Base-by-base conservation (phyloP, 305 asterid genomes). In the Plantago coronopus region DNA sequence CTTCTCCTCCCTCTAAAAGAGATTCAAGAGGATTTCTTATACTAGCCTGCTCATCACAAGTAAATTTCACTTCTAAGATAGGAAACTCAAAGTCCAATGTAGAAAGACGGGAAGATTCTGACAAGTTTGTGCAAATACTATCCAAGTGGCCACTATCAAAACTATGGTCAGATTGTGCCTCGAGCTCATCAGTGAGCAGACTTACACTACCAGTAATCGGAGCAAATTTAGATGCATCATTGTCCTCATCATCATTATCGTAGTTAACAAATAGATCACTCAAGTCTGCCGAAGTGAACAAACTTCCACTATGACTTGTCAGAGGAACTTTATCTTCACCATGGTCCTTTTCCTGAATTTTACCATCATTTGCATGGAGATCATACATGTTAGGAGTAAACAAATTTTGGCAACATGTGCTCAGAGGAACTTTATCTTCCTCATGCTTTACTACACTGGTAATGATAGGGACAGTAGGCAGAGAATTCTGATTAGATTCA, bases 11-110 rank as follows among this genome's bases (percentile, higher is more conserved):
- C 71, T 69, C 73, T 45, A 86, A 71, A 67, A 88, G 88, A 67
- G 78, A 76, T 78, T 81, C 93, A 49, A 91, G 82, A 54, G 90
- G 74, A 29, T 73, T 57, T 50, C 54, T 63, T n/a, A 67, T 45
- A 16, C 62, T 54, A 48, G 72, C 20, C 45, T 51, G 43, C 71
- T 54, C 60, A 43, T 74, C 64, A 61, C 77, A 66, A 47, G 72
- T 47, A 70, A 91, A 91, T 50, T 81, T 69, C 71, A 88, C 94
- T 34, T 91, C 94, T 67, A 83, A 64, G 66, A 85, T 80, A 19
- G 96, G 94, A 70, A 78, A 78, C 63, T 68, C 76, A 21, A 76
- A 81, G 72, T 85, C 83, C 66, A 82, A 55, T 2, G 63, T 34
- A 57, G 86, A 62, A 61, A 72, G 57, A 50, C 48, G 43, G 55